Base-by-base conservation (phyloP, 2,329 filamentous ascomycete genomes). In the Endoconidiophora polonica region DNA sequence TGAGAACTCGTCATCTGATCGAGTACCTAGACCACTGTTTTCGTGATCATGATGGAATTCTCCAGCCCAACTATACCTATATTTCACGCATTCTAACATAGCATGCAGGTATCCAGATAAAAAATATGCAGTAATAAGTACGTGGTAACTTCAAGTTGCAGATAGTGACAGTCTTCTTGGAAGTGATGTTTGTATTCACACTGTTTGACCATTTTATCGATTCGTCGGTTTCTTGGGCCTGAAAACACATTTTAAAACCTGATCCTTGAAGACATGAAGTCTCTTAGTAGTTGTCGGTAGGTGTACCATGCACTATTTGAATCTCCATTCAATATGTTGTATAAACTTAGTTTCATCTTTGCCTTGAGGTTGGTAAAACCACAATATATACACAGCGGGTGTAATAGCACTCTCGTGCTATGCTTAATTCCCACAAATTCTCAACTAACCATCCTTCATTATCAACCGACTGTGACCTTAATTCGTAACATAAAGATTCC, bases 1-100 rank as follows among this genome's bases (percentile, higher is more conserved):
- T 79, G 75, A 79, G 62, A 76, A 61, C 67, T 78, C 75, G 75
- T 79, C 75, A 77, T 64, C 75, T 78, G 75, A 79, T 65, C 29
- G 48, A 62, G 62, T 68, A 66, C 61, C 54, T 41, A 40, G n/a
- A 37, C 37, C 55, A 55, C 44, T 36, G 43, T 52, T 50, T 45
- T 33, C 58, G 48, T 59, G 59, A 56, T 52, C 54, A 58, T 58
- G 56, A 61, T 50, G 36, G 46, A 24, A 44, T 55, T 56, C 52
- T 54, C 54, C 55, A 33, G 26, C 26, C 26, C 56, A 59, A 54
- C 60, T 43, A 24, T 9, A 38, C 18, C 33, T 48, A n/a, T 36
- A 29, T 16, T 26, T 23, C 33, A 41, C 43, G 23, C 43, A 49
- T 49, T 53, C 64, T 66, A 59, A 66, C 61, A 56, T 42, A 46